phyloP scores from a whole-genome alignment of 164 flowering plant species.

The Cinnamomum micranthum region DNA sequence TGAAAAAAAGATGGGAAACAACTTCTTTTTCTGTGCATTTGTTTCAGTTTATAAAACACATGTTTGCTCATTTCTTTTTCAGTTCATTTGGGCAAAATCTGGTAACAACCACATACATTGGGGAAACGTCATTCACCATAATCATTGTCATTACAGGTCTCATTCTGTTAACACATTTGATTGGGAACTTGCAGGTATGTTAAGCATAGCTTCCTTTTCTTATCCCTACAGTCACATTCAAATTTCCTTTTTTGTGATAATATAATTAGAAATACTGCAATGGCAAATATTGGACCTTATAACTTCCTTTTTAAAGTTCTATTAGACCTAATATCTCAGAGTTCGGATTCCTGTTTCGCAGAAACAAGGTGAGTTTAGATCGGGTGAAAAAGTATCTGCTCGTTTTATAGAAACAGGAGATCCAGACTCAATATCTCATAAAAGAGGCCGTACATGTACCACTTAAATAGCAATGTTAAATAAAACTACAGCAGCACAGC shows the following conservation, averaged over 20 bases:
- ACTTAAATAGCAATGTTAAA: no score
- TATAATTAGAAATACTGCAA: background rate
- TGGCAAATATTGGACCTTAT: background rate
- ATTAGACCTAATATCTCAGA: background rate
- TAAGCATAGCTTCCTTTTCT: background rate
- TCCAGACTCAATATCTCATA: no score
- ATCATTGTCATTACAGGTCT: slow-evolving; percentile 83
- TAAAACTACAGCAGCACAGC: no score
- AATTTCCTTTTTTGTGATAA: background rate
- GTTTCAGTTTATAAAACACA: background rate
- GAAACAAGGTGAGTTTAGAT: no score
- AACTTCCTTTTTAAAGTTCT: no score
- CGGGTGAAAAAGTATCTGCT: no score
- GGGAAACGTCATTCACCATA: slow-evolving; percentile 82
- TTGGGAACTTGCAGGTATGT: slow-evolving; percentile 96
- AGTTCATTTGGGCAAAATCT: slow-evolving; percentile 93
- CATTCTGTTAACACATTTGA: slow-evolving; percentile 83
- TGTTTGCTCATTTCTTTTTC: slow-evolving; percentile 11
- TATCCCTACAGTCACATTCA: no score
- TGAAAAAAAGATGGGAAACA: background rate
- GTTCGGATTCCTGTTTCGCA: no score
- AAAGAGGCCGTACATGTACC: background rate
- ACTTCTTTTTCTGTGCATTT: background rate
- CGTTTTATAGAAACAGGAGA: no score
- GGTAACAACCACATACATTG: slow-evolving; percentile 72